phyloP scores from a whole-genome alignment of 192 early-diverging fungal genomes.

The Funneliformis mosseae region DNA sequence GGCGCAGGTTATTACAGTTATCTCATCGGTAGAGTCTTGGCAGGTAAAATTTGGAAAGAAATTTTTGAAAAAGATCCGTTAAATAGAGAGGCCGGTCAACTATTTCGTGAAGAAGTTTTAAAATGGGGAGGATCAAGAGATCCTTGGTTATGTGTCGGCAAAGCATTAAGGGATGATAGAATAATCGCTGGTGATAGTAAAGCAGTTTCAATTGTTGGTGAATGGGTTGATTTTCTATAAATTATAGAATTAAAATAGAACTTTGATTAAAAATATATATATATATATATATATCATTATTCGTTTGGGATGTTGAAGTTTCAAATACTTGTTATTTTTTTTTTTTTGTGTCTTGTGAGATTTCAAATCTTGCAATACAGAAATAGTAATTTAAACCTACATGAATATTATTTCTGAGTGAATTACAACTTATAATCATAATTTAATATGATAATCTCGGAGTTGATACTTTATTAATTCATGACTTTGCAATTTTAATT shows the following conservation, averaged over 20 bases:
- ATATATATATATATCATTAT: too few relatives aligned
- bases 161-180: conserved; percentile 61
- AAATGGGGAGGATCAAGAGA: conserved; percentile 93
- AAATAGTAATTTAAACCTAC: too few relatives aligned
- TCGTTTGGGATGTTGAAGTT: too few relatives aligned
- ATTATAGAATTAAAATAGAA: background rate
- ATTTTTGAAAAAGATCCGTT: conserved; percentile 71
- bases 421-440: too few relatives aligned
- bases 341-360: too few relatives aligned
- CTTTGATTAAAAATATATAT: too few relatives aligned
- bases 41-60: conserved; percentile 72
- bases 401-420: too few relatives aligned
- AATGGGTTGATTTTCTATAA: conserved; percentile 54
- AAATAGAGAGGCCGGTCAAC: conserved; percentile 64
- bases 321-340: too few relatives aligned
- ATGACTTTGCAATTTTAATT: too few relatives aligned
- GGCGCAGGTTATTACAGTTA: conserved; percentile 96
- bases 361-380: too few relatives aligned
- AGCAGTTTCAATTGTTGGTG: conserved; percentile 74
- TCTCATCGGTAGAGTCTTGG: conserved; percentile 83
- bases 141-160: conserved; percentile 80
- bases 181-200: conserved; percentile 60
- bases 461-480: too few relatives aligned
- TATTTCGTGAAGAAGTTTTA: conserved; percentile 73
- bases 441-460: too few relatives aligned